phyloP scores from a whole-genome alignment of 2,329 filamentous ascomycete species.

The Arthroderma sp. region DNA sequence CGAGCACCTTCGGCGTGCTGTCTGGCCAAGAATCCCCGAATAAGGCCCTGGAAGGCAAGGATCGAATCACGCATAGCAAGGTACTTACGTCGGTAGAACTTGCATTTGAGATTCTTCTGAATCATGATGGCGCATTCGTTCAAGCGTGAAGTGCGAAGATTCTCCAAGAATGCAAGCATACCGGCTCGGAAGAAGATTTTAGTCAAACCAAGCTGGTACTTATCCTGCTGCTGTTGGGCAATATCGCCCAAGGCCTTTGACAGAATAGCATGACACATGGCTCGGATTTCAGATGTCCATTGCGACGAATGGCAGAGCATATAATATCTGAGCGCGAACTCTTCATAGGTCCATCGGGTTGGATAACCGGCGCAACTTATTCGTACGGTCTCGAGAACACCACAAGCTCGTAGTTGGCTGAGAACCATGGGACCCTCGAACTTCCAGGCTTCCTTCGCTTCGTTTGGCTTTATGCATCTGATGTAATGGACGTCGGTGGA shows the following conservation, averaged over 20 bases:
- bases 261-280: slow-evolving; percentile 89
- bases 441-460: slow-evolving; percentile 91
- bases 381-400: slow-evolving; percentile 94
- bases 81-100: slow-evolving; percentile 88
- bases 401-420: slow-evolving; percentile 90
- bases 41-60: slow-evolving; percentile 63
- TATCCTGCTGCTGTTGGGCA: slow-evolving; percentile 63
- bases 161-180: slow-evolving; percentile 97
- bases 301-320: slow-evolving; percentile 83
- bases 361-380: slow-evolving; percentile 97
- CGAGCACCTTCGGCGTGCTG: slow-evolving; percentile 68
- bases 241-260: slow-evolving; percentile 73
- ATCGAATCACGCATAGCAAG: slow-evolving; percentile 75
- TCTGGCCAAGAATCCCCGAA: slow-evolving; percentile 66
- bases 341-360: slow-evolving; percentile 96
- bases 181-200: slow-evolving; percentile 99
- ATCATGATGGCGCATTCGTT: slow-evolving; percentile 96
- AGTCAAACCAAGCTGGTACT: slow-evolving; percentile 92
- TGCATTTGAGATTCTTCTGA: slow-evolving; percentile 92
- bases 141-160: slow-evolving; percentile 75
- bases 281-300: slow-evolving; percentile 87
- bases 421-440: slow-evolving; percentile 99
- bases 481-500: slow-evolving; percentile 98
- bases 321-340: slow-evolving; percentile 95
- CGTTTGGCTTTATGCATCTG: slow-evolving; percentile 97